Evolutionary conservation across 257 asterid species (phyloP), one percentile per base, ranked within the genome.

Genomic region (Solanum boliviense): DNA sequence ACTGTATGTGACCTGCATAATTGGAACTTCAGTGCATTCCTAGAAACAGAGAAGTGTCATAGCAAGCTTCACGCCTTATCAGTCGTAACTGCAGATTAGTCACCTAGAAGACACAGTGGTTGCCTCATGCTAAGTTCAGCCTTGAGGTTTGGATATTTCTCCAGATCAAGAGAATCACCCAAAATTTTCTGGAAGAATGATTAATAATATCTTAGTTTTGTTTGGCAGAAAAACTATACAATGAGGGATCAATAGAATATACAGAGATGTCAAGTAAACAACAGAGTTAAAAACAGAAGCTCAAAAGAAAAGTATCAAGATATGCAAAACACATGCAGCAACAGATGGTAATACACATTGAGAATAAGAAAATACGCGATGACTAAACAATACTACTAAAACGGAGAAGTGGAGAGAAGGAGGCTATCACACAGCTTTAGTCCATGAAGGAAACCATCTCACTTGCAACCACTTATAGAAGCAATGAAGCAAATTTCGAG

Each of bases 61-160:
- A 25, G n/a, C 35, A 41, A 39, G 3, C 15, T 44, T 27, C 38
- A 48, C 9, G 41, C 18, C 38, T 79, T 16, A 13, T 13, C 12
- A 3, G 65, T 78, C 12, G 3, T 25, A 78, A 21, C 67, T 58
- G 25, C 15, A 21, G 32, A 39, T 90, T 79, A 95, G 91, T 95
- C 98, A 18, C 98, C 99, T 4, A 95, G 91, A 89, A 92, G 92
- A 84, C 95, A 94, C 38, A 97, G 94, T 4, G 99, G 99, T 39
- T 95, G 98, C 86, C 98, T 88, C 98, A 95, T 97, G 91, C 99
- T 97, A 68, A 97, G 98, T 92, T 95, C 99, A 25, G 94, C 95
- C 92, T 93, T 97, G 48, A 95, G 92, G 90, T 90, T 89, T 4
- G 96, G 96, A 82, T 88, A 97, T 71, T 92, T 93, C 92, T 92